These are phyloP conservation scores for Podila epicladia DNA, from an alignment of 192 early-diverging fungal species.

Conservation along the genomic window DNA sequence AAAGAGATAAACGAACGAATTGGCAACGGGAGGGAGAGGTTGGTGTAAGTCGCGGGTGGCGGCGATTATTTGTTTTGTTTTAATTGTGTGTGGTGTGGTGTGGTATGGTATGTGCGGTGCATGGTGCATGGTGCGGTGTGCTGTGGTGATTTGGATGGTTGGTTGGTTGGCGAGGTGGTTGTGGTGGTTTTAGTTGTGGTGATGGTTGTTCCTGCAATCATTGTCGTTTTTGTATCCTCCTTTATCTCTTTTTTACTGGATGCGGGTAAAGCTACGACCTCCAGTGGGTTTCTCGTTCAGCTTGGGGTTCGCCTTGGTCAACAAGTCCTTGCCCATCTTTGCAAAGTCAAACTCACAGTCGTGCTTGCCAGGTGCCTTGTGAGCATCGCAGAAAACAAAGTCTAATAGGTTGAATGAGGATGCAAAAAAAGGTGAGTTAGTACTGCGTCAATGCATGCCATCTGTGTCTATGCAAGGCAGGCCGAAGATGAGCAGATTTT, in stretches of 20 bases:
- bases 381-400: conserved; percentile 79
- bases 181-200: too few relatives aligned
- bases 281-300: conserved; percentile 79
- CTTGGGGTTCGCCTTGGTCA: conserved; percentile 81
- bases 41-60: too few relatives aligned
- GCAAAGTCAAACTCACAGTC: conserved; percentile 84
- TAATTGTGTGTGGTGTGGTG: too few relatives aligned
- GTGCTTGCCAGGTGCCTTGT: conserved; percentile 76
- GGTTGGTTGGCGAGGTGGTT: too few relatives aligned
- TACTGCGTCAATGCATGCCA: too few relatives aligned
- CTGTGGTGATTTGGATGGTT: too few relatives aligned
- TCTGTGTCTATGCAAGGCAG: neutral
- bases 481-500: neutral
- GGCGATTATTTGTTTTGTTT: too few relatives aligned
- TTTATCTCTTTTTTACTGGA: conserved; percentile 39
- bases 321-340: conserved; percentile 69
- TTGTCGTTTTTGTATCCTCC: conserved; percentile 6
- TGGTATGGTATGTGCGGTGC: too few relatives aligned
- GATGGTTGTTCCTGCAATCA: neutral
- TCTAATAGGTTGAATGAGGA: conserved; percentile 25
- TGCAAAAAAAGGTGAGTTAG: neutral
- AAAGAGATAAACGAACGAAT: neutral
- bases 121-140: too few relatives aligned
- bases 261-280: conserved; percentile 78
- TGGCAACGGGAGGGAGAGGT: too few relatives aligned